phyloP scores from a whole-genome alignment of 176 grass and related monocot species.

The Avena sativa region DNA sequence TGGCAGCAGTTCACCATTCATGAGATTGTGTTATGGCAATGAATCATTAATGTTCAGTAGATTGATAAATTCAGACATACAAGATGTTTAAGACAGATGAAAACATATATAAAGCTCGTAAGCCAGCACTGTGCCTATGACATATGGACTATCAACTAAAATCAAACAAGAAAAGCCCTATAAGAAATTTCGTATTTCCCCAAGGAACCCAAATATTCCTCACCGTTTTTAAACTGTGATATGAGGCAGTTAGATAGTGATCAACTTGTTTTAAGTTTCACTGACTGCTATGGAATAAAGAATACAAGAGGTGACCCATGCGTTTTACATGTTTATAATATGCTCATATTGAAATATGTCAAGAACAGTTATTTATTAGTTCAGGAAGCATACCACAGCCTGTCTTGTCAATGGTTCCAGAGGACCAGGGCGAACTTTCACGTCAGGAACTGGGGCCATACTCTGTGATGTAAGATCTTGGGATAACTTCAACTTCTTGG shows the following conservation, averaged over 20 bases:
- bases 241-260: background rate
- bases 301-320: constrained; percentile 7
- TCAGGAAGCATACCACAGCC: constrained; percentile 52
- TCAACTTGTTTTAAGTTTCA: constrained; percentile 11
- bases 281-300: constrained; percentile 11
- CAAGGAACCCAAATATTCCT: background rate
- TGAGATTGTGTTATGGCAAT: constrained; percentile 19
- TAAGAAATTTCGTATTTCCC: background rate
- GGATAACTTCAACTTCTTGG: constrained; percentile 55
- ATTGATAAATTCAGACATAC: constrained; percentile 8
- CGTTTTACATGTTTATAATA: constrained; percentile 1
- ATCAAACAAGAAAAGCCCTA: constrained; percentile 11
- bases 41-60: constrained; percentile 3
- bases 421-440: constrained; percentile 33
- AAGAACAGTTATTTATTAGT: constrained; percentile 17
- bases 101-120: background rate
- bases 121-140: background rate
- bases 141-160: constrained; percentile 18
- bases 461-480: constrained; percentile 15
- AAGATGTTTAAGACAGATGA: constrained; percentile 1
- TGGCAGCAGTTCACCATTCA: background rate
- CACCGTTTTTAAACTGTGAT: background rate
- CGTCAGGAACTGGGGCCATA: constrained; percentile 1
- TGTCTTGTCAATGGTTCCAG: constrained; percentile 30
- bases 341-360: constrained; percentile 17